These are phyloP conservation scores for Acacia concinna DNA, from an alignment of 331 rosid species.

Conservation along the genomic window DNA sequence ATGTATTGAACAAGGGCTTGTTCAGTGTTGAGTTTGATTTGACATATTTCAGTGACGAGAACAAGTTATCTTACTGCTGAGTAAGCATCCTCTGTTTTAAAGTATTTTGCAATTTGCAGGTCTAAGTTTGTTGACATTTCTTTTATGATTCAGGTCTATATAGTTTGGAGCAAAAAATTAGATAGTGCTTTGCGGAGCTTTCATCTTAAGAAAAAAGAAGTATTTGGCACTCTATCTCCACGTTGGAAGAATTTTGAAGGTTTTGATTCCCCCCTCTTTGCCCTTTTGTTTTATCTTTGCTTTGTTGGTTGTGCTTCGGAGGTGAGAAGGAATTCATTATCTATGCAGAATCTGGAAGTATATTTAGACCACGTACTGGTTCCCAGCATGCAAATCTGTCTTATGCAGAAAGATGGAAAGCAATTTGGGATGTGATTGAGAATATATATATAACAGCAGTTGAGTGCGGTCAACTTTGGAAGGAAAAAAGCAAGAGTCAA, in stretches of 20 bases:
- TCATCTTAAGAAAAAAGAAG: constrained; percentile 34
- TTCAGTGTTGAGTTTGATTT: constrained; percentile 39
- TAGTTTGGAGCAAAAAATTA: constrained; percentile 53
- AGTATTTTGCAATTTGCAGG: constrained; percentile 1
- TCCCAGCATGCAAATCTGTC: constrained; percentile 32
- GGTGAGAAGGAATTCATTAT: constrained; percentile 7
- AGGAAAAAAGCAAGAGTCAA: constrained; percentile 64
- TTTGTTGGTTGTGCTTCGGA: constrained; percentile 14
- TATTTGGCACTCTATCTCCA: constrained; percentile 23
- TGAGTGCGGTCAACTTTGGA: constrained; percentile 64
- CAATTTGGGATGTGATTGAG: constrained; percentile 59
- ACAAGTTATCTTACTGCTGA: constrained; percentile 49
- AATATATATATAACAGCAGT: constrained; percentile 46
- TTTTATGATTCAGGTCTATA: constrained; percentile 49
- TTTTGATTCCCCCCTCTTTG: neutral
- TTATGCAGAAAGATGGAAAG: constrained; percentile 59
- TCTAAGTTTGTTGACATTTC: constrained; percentile 24
- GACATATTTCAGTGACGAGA: constrained; percentile 44
- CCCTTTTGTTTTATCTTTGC: neutral
- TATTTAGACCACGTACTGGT: constrained; percentile 35
- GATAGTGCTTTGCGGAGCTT: constrained; percentile 47
- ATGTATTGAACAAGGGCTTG: constrained; percentile 34
- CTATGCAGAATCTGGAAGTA: constrained; percentile 44
- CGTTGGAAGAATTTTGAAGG: constrained; percentile 40
- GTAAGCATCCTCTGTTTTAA: neutral